Evolutionary conservation across 371 early-diverging fungal species (phyloP), one percentile per base, ranked within the genome.

Genomic region (Mycotypha africana): DNA sequence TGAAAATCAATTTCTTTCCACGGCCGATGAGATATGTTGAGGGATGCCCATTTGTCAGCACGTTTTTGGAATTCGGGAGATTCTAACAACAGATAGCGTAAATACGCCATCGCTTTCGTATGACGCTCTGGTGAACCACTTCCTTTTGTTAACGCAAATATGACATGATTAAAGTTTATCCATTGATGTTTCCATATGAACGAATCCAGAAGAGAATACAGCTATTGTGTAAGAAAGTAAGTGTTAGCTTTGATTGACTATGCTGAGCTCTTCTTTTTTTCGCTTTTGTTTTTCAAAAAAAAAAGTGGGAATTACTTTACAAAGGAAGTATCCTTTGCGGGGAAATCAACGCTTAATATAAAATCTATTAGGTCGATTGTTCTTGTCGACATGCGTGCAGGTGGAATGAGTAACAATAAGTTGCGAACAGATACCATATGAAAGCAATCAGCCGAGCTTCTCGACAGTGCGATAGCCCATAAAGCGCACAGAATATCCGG

Each of bases 1-100:
- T 83, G 79, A 34, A 80, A 80, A 24, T 76, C 68, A 48, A 80
- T 79, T 49, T 87, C 89, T 23, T 76, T 74, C 90, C 90, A 89
- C 36, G 82, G 81, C 1, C 88, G 73, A 38, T 71, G 74, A 44
- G 68, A 77, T 51, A 89, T 81, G 1, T 73, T 65, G 14, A 86
- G 66, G 0, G 74, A 67, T 19, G 74, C 77, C 84, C 88, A 89
- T 38, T 79, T 78, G n/a, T 56, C 46, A 10, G 84, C 77, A 3
- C 90, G 82, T 35, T 59, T 63, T 0, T 52, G 49, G 26, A 86
- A 80, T 16, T 76, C 74, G 2, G 74, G 56, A 1, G 89, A 84
- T 26, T 82, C 74, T 4, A 87, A 49, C 12, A 88, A 59, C 39
- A 87, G 55, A 41, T 78, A 78, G 1, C 76, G 74, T 21, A 87